A percentile compares a stretch with the other conserved stretches of the same genome.
Conservation (phyloP, 352 stramenopile genomes). For the Phytophthora fragariaefolia region DNA sequence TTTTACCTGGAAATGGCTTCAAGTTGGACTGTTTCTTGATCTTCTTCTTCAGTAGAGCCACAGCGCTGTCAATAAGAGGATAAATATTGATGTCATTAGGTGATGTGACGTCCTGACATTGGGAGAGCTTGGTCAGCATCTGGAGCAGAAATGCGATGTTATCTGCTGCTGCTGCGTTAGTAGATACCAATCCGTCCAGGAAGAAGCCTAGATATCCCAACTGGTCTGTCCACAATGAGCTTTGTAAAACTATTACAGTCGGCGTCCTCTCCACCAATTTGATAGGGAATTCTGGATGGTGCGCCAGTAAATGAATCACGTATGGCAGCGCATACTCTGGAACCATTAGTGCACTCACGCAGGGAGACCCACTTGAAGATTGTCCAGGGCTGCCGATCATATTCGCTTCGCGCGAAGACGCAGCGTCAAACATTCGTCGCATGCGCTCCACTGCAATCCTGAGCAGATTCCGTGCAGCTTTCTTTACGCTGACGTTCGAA, state of each 20-base stretch:
- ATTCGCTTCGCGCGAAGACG: constrained; percentile 32
- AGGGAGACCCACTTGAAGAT: constrained; percentile 9
- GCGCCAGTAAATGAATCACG: constrained; percentile 83
- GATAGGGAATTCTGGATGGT: constrained; percentile 73
- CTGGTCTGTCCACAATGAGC: constrained; percentile 66
- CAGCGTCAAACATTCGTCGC: constrained; percentile 75
- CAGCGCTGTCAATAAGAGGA: constrained; percentile 64
- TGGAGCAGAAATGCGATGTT: constrained; percentile 90
- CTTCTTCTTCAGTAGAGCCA: constrained; percentile 73
- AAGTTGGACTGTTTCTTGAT: constrained; percentile 89
- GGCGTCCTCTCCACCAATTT: constrained; percentile 43
- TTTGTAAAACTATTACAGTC: constrained; percentile 33
- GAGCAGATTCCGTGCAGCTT: constrained; percentile 56
- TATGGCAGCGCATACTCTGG: constrained; percentile 86
- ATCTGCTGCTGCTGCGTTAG: constrained; percentile 58
- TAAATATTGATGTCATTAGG: constrained; percentile 59
- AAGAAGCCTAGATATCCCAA: constrained; percentile 73
- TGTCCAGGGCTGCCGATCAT: constrained; percentile 24
- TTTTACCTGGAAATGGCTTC: constrained; percentile 82
- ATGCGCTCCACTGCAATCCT: constrained; percentile 71
- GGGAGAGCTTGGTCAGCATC: constrained; percentile 77
- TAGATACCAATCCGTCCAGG: constrained; percentile 70
- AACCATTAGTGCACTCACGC: constrained; percentile 68
- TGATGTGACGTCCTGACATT: constrained; percentile 68
- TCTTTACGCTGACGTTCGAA: constrained; percentile 55